Conservation (phyloP, 1,284 basidiomycete species). For the Phenoliferia sp. region DNA sequence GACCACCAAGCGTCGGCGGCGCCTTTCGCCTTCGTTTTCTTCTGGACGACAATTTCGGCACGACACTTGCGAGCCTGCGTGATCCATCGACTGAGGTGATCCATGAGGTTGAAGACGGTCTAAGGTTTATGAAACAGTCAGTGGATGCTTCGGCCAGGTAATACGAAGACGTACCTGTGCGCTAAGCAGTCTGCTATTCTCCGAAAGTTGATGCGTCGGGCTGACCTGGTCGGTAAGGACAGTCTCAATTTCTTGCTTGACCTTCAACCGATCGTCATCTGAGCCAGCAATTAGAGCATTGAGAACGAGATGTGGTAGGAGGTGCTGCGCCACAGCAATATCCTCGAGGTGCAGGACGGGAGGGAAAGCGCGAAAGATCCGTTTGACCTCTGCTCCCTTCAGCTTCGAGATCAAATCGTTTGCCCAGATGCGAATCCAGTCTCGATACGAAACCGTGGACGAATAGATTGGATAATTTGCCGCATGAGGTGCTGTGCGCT, state of each 20-base stretch:
- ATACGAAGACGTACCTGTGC: conserved; percentile 63
- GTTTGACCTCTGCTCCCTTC: conserved; percentile 34
- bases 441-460: conserved; percentile 72
- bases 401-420: conserved; percentile 65
- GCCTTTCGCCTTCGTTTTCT: conserved; percentile 18
- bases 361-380: conserved; percentile 75
- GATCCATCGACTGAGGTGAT: conserved; percentile 90
- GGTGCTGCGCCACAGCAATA: conserved; percentile 79
- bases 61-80: conserved; percentile 48
- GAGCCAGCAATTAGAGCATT: conserved; percentile 76
- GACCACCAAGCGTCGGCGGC: conserved; percentile 10
- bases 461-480: conserved; percentile 67
- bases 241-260: conserved; percentile 70
- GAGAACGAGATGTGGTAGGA: conserved; percentile 88
- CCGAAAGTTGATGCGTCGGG: conserved; percentile 49
- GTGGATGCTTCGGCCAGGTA: too few relatives aligned
- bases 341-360: conserved; percentile 80
- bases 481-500: conserved; percentile 43
- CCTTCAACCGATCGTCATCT: conserved; percentile 57
- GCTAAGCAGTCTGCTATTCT: conserved; percentile 71
- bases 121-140: conserved; percentile 45
- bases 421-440: conserved; percentile 94
- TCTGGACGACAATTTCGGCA: conserved; percentile 39
- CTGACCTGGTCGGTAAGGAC: conserved; percentile 86
- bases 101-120: conserved; percentile 90